Evolutionary conservation across 306 rosid species (phyloP).

Genomic region (Delonix regia): DNA sequence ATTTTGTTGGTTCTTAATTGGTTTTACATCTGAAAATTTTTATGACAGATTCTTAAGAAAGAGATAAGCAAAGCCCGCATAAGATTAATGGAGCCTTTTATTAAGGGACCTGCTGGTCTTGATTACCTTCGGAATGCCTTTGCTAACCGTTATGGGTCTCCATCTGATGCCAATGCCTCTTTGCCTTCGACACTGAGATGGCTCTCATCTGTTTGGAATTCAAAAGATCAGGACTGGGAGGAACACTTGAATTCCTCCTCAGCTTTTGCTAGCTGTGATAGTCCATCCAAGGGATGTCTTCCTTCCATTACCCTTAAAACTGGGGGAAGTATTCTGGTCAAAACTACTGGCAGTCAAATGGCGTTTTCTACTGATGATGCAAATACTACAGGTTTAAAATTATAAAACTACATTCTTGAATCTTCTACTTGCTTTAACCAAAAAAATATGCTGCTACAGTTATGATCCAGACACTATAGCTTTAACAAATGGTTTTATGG

Average conservation of each 20-base stretch:
- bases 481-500: neutral
- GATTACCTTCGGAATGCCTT: slow-evolving; percentile 88
- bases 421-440: neutral
- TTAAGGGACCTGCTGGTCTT: slow-evolving; percentile 88
- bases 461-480: neutral
- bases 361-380: slow-evolving; percentile 37
- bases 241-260: slow-evolving; percentile 53
- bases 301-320: slow-evolving; percentile 79
- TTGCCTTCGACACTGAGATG: slow-evolving; percentile 68
- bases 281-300: slow-evolving; percentile 59
- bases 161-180: slow-evolving; percentile 64
- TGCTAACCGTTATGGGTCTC: slow-evolving; percentile 72
- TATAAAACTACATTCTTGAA: neutral
- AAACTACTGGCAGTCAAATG: slow-evolving; percentile 41
- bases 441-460: neutral
- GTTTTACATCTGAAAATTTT: slow-evolving; percentile 30
- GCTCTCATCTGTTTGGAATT: slow-evolving; percentile 68
- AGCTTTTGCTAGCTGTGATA: slow-evolving; percentile 36
- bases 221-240: slow-evolving; percentile 87
- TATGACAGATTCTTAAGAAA: slow-evolving; percentile 72
- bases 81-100: slow-evolving; percentile 72
- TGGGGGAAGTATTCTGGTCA: slow-evolving; percentile 67
- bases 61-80: slow-evolving; percentile 94
- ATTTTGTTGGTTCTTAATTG: neutral
- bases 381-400: slow-evolving; percentile 49